Evolutionary conservation across 306 rosid species (phyloP).

Genomic region (Sechiopsis laciniata): DNA sequence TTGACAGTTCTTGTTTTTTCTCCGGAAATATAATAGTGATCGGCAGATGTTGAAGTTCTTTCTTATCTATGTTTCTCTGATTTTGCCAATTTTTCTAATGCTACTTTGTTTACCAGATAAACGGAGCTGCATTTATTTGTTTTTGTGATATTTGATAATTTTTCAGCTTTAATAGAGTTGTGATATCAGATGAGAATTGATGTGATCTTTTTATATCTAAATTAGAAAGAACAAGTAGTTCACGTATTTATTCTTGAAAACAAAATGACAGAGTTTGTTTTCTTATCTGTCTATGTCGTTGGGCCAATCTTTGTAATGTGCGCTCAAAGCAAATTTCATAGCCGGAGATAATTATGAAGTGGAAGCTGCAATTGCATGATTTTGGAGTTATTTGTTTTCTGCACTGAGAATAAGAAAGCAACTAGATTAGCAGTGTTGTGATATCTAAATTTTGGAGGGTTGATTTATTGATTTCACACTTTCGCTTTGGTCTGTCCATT

Average conservation of each 20-base stretch:
- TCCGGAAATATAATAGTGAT: not conserved
- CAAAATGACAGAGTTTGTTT: not conserved
- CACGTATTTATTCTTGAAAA: not conserved
- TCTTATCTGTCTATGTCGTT: conserved; percentile 7
- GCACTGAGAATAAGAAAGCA: not conserved
- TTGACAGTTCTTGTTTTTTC: not conserved
- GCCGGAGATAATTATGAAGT: not conserved
- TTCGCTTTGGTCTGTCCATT: not conserved
- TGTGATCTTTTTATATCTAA: not conserved
- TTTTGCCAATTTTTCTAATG: not conserved
- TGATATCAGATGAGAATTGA: not conserved
- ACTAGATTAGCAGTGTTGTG: not conserved
- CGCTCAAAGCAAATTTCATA: not conserved
- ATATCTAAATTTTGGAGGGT: not conserved
- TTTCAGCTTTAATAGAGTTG: not conserved
- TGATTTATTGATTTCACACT: not conserved
- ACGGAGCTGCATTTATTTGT: not conserved
- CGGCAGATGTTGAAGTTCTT: not conserved
- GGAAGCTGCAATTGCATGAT: not conserved
- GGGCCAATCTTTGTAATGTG: not conserved
- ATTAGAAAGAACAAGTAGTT: not conserved
- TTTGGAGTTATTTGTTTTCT: not conserved
- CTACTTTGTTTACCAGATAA: not conserved
- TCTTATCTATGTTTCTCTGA: not conserved
- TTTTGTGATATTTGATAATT: not conserved